Percentiles rank a stretch among this genome's conserved stretches.
Evolutionary conservation across 1,284 basidiomycete genomes (phyloP).

Genomic region (Peniophora sp.): DNA sequence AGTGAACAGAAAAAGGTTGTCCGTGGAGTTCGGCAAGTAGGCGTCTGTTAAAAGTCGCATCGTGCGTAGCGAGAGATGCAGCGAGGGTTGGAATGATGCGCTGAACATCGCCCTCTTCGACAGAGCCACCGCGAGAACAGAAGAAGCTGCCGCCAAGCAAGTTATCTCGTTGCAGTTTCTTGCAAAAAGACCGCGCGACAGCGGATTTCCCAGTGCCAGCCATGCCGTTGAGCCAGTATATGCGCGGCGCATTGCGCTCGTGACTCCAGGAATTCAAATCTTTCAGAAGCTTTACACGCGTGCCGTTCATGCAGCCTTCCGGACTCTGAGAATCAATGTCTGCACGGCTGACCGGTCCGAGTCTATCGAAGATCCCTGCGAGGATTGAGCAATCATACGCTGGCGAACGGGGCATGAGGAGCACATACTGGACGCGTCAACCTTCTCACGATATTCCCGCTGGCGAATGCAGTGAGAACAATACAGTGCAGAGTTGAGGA

Average conservation of each 20-base stretch:
- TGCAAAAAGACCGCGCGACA: slow-evolving; percentile 12
- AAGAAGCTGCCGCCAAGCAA: slow-evolving; percentile 14
- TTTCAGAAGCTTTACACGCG: slow-evolving; percentile 9
- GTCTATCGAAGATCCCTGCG: neutral
- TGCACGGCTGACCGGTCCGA: neutral
- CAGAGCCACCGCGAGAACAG: slow-evolving; percentile 9
- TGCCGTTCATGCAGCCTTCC: slow-evolving; percentile 6
- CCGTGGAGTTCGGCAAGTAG: neutral
- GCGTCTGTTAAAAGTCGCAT: neutral
- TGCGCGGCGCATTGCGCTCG: slow-evolving; percentile 2
- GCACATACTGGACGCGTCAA: too few relatives aligned
- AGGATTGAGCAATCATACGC: too few relatives aligned
- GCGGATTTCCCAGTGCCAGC: slow-evolving; percentile 18
- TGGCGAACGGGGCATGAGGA: too few relatives aligned
- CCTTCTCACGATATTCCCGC: too few relatives aligned
- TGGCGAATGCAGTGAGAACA: too few relatives aligned
- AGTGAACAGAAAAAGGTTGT: neutral
- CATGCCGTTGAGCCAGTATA: slow-evolving; percentile 18
- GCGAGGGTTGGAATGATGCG: neutral
- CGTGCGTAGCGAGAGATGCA: neutral
- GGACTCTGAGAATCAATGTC: neutral
- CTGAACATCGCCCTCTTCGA: neutral
- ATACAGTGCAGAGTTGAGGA: too few relatives aligned
- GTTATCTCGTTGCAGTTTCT: slow-evolving; percentile 1
- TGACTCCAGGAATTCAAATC: slow-evolving; percentile 9